Base-by-base conservation (phyloP, 2,329 filamentous ascomycete species). In the Aspergillus flavus region DNA sequence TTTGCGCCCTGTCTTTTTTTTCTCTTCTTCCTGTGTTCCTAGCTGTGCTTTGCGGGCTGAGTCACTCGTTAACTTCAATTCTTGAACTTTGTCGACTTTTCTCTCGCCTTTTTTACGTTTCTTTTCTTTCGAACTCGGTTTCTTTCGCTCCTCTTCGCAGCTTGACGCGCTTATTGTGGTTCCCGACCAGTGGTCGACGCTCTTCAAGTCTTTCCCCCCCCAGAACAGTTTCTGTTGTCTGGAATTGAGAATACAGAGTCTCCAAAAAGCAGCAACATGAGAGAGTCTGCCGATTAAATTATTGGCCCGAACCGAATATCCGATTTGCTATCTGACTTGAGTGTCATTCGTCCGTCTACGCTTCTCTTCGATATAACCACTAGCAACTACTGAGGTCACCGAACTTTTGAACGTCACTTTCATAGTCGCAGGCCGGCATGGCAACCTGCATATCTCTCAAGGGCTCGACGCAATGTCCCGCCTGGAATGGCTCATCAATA, bases 401-500 rank as follows among this genome's bases (percentile, higher is more conserved):
- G 41, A 53, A 16, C 14, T 19, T 30, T 46, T 36, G 14, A 34
- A 56, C 10, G 11, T 21, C 14, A 30, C 9, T 23, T 28, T 9
- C 12, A n/a, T 57, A 39, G 36, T 32, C 46, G 74, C 75, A 41
- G 68, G 73, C 66, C 68, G 67, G 65, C 57, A 80, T 80, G 78
- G 68, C 58, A 65, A 73, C 79, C 75, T 83, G 92, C 76, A 86
- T 95, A 70, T 89, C 92, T 32, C 84, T 96, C 41, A 79, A 85
- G 61, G 88, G 85, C 65, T 94, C 92, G 36, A 89, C 83, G 6
- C 79, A 84, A 60, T 96, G 92, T 78, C 83, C 89, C 54, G 90
- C 91, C 3, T 96, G 93, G 76, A 84, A 85, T 75, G 82, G 84
- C 46, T 87, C 91, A 7, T 93, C 91, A 0, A 83, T 96, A 64